A percentile compares a stretch with the other conserved stretches of the same genome.
phyloP scores from a whole-genome alignment of 768 basidiomycete genomes.

The Serendipita sp. region DNA sequence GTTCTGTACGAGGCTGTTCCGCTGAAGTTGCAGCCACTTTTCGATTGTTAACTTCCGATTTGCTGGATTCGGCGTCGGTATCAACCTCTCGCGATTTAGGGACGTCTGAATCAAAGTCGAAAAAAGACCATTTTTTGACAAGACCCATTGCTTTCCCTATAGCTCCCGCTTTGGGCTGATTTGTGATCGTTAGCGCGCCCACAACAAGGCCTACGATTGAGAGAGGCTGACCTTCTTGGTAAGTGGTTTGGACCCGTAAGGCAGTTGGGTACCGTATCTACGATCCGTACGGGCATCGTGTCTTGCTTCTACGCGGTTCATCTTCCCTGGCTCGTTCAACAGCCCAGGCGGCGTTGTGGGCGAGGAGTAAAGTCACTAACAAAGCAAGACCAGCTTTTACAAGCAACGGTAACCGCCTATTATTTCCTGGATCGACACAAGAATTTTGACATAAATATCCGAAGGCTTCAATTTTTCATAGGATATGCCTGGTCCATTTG shows the following conservation, averaged over 20 bases:
- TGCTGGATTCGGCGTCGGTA: too few relatives aligned
- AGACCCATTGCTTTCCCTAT: not conserved
- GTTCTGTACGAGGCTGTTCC: too few relatives aligned
- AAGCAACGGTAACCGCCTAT: too few relatives aligned
- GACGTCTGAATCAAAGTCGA: not conserved
- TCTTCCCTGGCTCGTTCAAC: not conserved
- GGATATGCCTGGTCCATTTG: conserved; percentile 1
- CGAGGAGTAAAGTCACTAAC: conserved; percentile 45
- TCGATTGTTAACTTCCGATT: too few relatives aligned
- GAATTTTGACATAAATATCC: not conserved
- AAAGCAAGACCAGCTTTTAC: too few relatives aligned
- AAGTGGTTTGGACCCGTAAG: not conserved
- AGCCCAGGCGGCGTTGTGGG: not conserved
- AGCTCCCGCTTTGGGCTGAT: not conserved
- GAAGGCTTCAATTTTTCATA: not conserved
- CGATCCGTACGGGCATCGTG: not conserved
- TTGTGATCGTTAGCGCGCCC: not conserved
- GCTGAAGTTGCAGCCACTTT: too few relatives aligned
- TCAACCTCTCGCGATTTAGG: too few relatives aligned
- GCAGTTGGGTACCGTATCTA: not conserved
- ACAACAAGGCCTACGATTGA: not conserved
- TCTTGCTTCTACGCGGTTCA: not conserved
- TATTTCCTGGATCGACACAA: not conserved
- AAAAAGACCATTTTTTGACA: conserved; percentile 1
- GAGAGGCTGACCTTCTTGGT: not conserved